A percentile compares a stretch with the other conserved stretches of the same genome.
Evolutionary conservation across 2,329 filamentous ascomycete species (phyloP).

Genomic region (Colletotrichum sp.): DNA sequence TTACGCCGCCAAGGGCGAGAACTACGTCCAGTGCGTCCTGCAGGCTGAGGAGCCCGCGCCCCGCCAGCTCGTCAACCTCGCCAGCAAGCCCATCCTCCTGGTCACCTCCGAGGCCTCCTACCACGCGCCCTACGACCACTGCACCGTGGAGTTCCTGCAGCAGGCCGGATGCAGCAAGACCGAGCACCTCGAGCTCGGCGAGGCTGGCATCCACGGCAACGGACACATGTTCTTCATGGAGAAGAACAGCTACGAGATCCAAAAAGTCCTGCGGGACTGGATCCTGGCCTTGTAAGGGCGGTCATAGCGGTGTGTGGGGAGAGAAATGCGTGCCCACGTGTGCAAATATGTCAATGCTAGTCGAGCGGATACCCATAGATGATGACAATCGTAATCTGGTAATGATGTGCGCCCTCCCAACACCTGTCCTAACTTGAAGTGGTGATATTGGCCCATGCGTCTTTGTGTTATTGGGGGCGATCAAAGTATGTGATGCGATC

Average conservation of each 20-base stretch:
- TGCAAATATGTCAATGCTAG: background rate
- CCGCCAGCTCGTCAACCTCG: constrained; percentile 40
- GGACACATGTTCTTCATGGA: constrained; percentile 55
- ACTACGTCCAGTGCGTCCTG: constrained; percentile 32
- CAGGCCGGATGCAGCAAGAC: constrained; percentile 44
- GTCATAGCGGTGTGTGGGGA: background rate
- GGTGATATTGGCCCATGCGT: background rate
- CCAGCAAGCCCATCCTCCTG: constrained; percentile 38
- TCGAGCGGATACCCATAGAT: constrained; percentile 13
- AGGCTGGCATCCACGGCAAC: constrained; percentile 47
- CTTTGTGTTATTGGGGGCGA: background rate
- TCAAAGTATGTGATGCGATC: background rate
- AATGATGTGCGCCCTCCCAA: background rate
- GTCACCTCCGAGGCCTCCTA: constrained; percentile 49
- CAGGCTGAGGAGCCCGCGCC: constrained; percentile 39
- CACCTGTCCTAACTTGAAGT: background rate
- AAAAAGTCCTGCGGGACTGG: constrained; percentile 27
- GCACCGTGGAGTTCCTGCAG: constrained; percentile 41
- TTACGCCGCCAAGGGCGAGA: constrained; percentile 25
- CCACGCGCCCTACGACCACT: constrained; percentile 51
- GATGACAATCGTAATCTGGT: constrained; percentile 1
- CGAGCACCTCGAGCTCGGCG: constrained; percentile 39
- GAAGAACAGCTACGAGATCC: constrained; percentile 48
- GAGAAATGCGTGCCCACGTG: background rate
- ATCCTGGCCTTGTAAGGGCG: constrained; percentile 16